Conservation (phyloP, 352 stramenopile species). For the Phytophthora sp. region DNA sequence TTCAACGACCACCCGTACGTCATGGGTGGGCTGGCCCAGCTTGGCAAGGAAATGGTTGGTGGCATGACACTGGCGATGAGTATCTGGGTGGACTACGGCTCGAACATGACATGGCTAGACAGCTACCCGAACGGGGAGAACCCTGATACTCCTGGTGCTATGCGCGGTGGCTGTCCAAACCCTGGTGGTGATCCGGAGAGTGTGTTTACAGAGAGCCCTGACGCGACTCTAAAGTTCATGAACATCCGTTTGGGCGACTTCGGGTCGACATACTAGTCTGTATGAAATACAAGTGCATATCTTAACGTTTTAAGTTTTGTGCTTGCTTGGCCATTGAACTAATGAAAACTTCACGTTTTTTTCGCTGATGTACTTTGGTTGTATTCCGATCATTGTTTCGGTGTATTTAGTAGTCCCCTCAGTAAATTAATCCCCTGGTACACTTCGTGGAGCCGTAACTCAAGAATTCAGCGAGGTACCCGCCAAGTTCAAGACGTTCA, state of each 20-base stretch:
- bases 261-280: constrained; percentile 38
- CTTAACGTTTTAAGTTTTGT: too few species aligned
- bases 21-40: constrained; percentile 43
- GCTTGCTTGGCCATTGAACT: too few species aligned
- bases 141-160: constrained; percentile 34
- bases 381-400: too few species aligned
- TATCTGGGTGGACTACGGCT: constrained; percentile 59
- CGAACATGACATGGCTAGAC: constrained; percentile 64
- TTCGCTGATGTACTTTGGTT: too few species aligned
- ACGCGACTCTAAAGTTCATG: constrained; percentile 59
- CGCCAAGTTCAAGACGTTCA: too few species aligned
- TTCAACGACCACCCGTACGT: constrained; percentile 47
- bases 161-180: constrained; percentile 48
- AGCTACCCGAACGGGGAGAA: constrained; percentile 38
- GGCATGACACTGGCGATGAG: constrained; percentile 69
- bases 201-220: constrained; percentile 38
- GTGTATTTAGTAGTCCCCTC: too few species aligned
- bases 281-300: too few species aligned
- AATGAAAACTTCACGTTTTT: too few species aligned
- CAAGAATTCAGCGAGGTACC: too few species aligned
- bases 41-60: constrained; percentile 44
- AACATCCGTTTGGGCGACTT: constrained; percentile 67
- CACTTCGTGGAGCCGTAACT: too few species aligned
- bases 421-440: too few species aligned
- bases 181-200: constrained; percentile 40